Evolutionary conservation across 1,284 basidiomycete genomes (phyloP).

Genomic region (Moesziomyces globuligerus): DNA sequence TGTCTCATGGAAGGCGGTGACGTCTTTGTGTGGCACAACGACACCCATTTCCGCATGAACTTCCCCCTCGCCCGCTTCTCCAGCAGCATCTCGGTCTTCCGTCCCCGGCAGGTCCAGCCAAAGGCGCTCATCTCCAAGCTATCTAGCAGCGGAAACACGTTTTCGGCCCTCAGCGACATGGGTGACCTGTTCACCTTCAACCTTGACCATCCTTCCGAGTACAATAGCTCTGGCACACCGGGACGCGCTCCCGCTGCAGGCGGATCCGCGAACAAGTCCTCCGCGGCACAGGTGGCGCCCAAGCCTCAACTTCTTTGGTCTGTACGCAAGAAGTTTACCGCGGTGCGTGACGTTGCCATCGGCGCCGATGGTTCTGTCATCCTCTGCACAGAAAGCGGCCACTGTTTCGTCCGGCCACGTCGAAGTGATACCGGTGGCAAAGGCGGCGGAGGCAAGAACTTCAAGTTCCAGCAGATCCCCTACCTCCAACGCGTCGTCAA

Average conservation of each 20-base stretch:
- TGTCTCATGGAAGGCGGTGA: conserved; percentile 80
- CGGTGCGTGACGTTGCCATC: conserved; percentile 83
- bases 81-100: conserved; percentile 73
- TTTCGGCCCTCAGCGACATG: conserved; percentile 84
- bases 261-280: conserved; percentile 13
- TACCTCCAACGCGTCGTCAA: conserved; percentile 84
- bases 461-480: conserved; percentile 80
- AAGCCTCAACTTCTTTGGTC: conserved; percentile 93
- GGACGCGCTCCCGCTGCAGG: conserved; percentile 9
- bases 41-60: conserved; percentile 78
- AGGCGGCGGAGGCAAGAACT: conserved; percentile 39
- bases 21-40: conserved; percentile 84
- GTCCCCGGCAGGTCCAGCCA: conserved; percentile 58
- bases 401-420: conserved; percentile 78
- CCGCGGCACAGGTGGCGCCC: conserved; percentile 39
- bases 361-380: conserved; percentile 88
- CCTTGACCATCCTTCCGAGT: conserved; percentile 65
- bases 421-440: conserved; percentile 41
- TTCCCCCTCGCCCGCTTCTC: conserved; percentile 52
- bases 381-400: conserved; percentile 91
- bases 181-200: conserved; percentile 93
- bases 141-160: conserved; percentile 80
- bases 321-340: conserved; percentile 83
- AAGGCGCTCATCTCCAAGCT: conserved; percentile 79
- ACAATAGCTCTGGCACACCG: conserved; percentile 30